phyloP scores from a whole-genome alignment of 2,329 filamentous ascomycete species.

The Phoma sp. region DNA sequence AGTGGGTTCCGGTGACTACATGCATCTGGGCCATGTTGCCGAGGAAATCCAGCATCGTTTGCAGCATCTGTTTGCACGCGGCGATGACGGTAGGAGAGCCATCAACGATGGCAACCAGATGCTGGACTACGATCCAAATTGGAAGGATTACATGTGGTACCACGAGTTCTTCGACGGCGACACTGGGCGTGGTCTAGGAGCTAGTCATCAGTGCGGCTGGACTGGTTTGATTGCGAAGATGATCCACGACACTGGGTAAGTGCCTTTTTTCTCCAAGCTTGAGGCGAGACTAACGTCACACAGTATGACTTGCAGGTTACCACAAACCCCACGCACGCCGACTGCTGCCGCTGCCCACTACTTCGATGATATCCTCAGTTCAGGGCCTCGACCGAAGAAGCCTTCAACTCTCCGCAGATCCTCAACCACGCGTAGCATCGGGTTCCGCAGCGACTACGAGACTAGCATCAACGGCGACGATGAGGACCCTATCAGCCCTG shows the following conservation, averaged over 20 bases:
- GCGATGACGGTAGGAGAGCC: constrained; percentile 83
- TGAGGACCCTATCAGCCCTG: constrained; percentile 31
- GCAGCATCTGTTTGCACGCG: constrained; percentile 86
- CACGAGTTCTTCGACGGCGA: constrained; percentile 98
- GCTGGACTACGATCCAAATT: constrained; percentile 89
- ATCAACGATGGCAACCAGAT: constrained; percentile 85
- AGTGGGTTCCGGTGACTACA: constrained; percentile 88
- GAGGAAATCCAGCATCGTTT: constrained; percentile 94
- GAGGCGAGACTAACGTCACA: constrained; percentile 50
- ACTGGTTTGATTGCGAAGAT: constrained; percentile 94
- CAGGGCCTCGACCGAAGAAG: constrained; percentile 50
- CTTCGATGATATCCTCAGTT: constrained; percentile 88
- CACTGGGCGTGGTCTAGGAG: constrained; percentile 83
- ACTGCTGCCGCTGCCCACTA: constrained; percentile 86
- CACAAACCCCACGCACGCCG: constrained; percentile 90
- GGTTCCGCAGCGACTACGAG: constrained; percentile 77
- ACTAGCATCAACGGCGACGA: constrained; percentile 47
- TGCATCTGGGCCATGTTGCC: constrained; percentile 94
- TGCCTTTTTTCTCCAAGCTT: constrained; percentile 15
- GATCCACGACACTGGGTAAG: constrained; percentile 96
- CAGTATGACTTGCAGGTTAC: constrained; percentile 50
- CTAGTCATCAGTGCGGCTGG: constrained; percentile 96
- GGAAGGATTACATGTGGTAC: constrained; percentile 95
- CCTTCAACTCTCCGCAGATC: constrained; percentile 71
- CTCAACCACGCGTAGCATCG: constrained; percentile 83